Percentiles rank a stretch among this genome's conserved stretches.
phyloP scores from a whole-genome alignment of 192 early-diverging fungal genomes.

The Coemansia guatemalensis region DNA sequence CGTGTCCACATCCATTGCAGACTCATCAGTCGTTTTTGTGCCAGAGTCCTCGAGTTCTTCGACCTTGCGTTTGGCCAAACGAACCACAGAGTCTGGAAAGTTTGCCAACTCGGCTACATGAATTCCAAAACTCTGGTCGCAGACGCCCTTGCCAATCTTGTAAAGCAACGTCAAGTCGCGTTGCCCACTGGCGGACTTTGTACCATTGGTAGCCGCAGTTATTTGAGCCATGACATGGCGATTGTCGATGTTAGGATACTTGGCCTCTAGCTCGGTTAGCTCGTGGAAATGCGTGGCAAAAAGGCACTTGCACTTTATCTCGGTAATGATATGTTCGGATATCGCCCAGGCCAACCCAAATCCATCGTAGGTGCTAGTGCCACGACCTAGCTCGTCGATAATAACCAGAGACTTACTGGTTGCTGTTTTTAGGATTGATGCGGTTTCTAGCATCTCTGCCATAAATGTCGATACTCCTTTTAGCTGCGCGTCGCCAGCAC shows the following conservation, averaged over 20 bases:
- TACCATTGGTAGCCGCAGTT: conserved; percentile 20
- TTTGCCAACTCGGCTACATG: conserved; percentile 94
- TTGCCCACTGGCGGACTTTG: conserved; percentile 4
- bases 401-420: conserved; percentile 84
- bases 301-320: conserved; percentile 77
- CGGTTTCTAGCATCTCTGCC: conserved; percentile 93
- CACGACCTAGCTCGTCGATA: conserved; percentile 94
- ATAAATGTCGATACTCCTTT: conserved; percentile 96
- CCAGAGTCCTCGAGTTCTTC: conserved; percentile 84
- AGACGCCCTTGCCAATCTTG: conserved; percentile 75
- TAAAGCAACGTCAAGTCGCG: conserved; percentile 87
- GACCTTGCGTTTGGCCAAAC: conserved; percentile 83
- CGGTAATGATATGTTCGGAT: conserved; percentile 64
- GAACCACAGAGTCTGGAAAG: conserved; percentile 82
- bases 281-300: conserved; percentile 99
- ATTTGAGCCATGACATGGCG: conserved; percentile 80
- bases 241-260: conserved; percentile 76
- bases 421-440: conserved; percentile 85
- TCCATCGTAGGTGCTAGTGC: conserved; percentile 98
- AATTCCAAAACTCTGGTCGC: conserved; percentile 98
- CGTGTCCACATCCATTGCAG: conserved; percentile 16
- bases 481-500: conserved; percentile 90
- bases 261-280: conserved; percentile 76
- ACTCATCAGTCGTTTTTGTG: neutral
- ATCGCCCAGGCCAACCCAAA: conserved; percentile 98